Percentiles rank a stretch among this genome's conserved stretches.
phyloP scores from a whole-genome alignment of 192 early-diverging fungal species.

The Backusella sp. region DNA sequence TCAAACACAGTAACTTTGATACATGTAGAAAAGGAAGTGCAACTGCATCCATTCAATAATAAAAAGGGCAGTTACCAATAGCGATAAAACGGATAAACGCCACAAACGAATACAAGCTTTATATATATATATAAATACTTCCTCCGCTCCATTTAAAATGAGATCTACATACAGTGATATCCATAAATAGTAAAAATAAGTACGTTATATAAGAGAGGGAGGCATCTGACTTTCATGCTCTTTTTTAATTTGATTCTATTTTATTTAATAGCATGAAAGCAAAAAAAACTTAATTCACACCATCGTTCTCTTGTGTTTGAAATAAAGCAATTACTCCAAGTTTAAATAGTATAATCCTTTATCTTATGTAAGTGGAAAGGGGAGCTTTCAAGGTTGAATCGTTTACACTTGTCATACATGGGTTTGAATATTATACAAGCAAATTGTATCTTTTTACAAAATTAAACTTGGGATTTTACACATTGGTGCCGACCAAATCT shows the following conservation, averaged over 20 bases:
- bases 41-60: neutral
- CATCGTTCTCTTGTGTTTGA: no score
- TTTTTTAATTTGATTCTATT: neutral
- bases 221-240: neutral
- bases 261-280: no score
- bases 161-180: neutral
- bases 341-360: no score
- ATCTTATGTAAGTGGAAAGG: no score
- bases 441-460: no score
- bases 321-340: no score
- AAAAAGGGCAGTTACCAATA: neutral
- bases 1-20: neutral
- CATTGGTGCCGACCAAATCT: no score
- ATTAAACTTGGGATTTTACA: no score
- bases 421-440: no score
- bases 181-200: neutral
- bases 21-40: neutral
- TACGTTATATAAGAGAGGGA: neutral
- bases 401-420: no score
- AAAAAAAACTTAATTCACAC: no score
- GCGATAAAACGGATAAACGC: neutral
- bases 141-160: neutral
- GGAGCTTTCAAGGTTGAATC: no score
- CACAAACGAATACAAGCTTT: neutral
- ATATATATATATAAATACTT: neutral